phyloP scores from a whole-genome alignment of 2,329 filamentous ascomycete genomes.

The Fusarium cyanostomum region DNA sequence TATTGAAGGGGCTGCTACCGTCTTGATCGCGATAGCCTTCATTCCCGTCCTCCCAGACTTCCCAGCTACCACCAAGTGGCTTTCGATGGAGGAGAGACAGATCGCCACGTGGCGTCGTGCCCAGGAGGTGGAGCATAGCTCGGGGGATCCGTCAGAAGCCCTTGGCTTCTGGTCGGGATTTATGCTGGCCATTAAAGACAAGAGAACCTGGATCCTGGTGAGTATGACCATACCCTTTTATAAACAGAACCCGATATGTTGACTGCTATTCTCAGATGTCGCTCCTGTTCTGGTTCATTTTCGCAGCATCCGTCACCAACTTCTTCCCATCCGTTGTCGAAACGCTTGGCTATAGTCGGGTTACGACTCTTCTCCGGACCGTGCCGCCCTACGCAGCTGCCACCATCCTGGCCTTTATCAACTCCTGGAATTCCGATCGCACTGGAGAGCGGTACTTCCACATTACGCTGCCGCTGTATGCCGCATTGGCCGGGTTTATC shows the following conservation, averaged over 20 bases:
- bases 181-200: constrained; percentile 56
- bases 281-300: no score
- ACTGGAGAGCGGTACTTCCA: constrained; percentile 58
- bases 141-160: no score
- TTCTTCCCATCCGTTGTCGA: constrained; percentile 39
- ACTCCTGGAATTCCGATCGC: constrained; percentile 55
- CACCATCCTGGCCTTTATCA: constrained; percentile 49
- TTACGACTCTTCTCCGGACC: constrained; percentile 10
- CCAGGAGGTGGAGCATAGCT: constrained; percentile 31
- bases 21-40: constrained; percentile 28
- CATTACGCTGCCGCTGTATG: constrained; percentile 47
- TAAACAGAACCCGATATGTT: no score
- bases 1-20: constrained; percentile 63
- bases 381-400: constrained; percentile 25
- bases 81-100: constrained; percentile 53
- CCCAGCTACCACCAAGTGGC: constrained; percentile 50
- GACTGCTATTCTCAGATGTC: constrained; percentile 56
- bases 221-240: no score
- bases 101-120: constrained; percentile 52
- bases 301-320: constrained; percentile 60
- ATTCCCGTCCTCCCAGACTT: constrained; percentile 40
- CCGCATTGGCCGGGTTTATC: background rate
- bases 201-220: constrained; percentile 54
- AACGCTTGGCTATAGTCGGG: constrained; percentile 16
- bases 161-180: constrained; percentile 48